phyloP scores from a whole-genome alignment of 2,329 filamentous ascomycete species.

The Eutypella sp. region DNA sequence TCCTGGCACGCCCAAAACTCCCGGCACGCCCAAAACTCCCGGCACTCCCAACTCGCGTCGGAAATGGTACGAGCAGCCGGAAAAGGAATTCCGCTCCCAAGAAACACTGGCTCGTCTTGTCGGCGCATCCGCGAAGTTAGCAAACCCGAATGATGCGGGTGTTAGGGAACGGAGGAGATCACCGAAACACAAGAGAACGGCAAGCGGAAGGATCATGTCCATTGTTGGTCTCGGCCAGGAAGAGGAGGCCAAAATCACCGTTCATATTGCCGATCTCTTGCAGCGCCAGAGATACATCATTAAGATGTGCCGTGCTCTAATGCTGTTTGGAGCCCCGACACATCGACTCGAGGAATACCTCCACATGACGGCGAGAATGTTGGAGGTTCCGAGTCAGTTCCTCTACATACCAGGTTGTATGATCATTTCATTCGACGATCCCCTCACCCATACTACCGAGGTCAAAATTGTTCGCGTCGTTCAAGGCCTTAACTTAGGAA shows the following conservation, averaged over 20 bases:
- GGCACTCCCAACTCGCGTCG: constrained; percentile 29
- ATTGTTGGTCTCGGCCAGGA: constrained; percentile 30
- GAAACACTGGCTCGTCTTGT: constrained; percentile 38
- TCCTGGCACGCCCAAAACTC: constrained; percentile 23
- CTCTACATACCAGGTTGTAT: constrained; percentile 88
- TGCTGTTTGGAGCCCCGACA: constrained; percentile 86
- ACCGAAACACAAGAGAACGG: constrained; percentile 26
- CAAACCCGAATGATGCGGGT: constrained; percentile 14
- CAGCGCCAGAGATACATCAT: constrained; percentile 59
- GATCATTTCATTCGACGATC: constrained; percentile 86
- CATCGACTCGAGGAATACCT: constrained; percentile 91
- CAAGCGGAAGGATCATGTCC: constrained; percentile 25
- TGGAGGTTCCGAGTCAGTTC: constrained; percentile 86
- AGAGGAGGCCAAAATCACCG: constrained; percentile 35
- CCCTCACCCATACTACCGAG: constrained; percentile 59
- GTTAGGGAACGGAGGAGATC: constrained; percentile 20
- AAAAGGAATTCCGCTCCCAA: constrained; percentile 31
- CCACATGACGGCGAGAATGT: constrained; percentile 80
- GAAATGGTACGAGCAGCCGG: constrained; percentile 36
- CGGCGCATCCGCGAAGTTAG: constrained; percentile 19
- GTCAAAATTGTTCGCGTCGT: constrained; percentile 57
- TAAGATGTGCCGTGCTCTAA: constrained; percentile 78
- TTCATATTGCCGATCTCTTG: constrained; percentile 60
- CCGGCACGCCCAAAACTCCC: constrained; percentile 22
- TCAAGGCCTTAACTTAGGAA: constrained; percentile 57